Percentiles rank a stretch among this genome's conserved stretches.
Evolutionary conservation across 2,329 filamentous ascomycete genomes (phyloP).

Genomic region (Calonectria pseudoreteaudii): DNA sequence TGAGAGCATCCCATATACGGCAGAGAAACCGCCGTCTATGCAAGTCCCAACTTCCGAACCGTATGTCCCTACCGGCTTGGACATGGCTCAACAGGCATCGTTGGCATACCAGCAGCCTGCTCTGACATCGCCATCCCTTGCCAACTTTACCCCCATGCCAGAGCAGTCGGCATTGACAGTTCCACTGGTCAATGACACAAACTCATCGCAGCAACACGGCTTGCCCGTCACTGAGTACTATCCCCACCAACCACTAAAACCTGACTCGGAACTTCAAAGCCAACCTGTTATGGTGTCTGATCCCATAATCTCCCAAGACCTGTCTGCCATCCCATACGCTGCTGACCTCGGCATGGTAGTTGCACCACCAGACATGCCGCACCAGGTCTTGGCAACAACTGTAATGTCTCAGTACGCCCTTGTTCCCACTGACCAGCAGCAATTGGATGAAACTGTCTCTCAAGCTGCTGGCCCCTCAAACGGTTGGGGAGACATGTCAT

Average conservation of each 20-base stretch:
- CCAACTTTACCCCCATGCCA: slow-evolving; percentile 36
- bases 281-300: slow-evolving; percentile 31
- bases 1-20: slow-evolving; percentile 47
- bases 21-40: slow-evolving; percentile 44
- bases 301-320: slow-evolving; percentile 30
- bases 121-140: slow-evolving; percentile 34
- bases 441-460: slow-evolving; percentile 21
- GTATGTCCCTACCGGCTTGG: slow-evolving; percentile 29
- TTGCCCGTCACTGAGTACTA: slow-evolving; percentile 37
- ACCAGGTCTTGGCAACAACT: slow-evolving; percentile 27
- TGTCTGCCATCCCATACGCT: slow-evolving; percentile 36
- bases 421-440: slow-evolving; percentile 25
- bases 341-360: slow-evolving; percentile 29
- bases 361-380: slow-evolving; percentile 24
- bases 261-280: slow-evolving; percentile 33
- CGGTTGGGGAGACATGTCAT: slow-evolving; percentile 32
- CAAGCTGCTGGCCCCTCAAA: slow-evolving; percentile 24
- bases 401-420: slow-evolving; percentile 35
- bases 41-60: slow-evolving; percentile 32
- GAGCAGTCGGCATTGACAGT: slow-evolving; percentile 31
- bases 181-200: slow-evolving; percentile 29
- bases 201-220: slow-evolving; percentile 28
- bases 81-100: slow-evolving; percentile 25
- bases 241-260: slow-evolving; percentile 32
- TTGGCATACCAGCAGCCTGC: slow-evolving; percentile 34